These are phyloP conservation scores for Fusarium sp. DNA, from an alignment of 2,329 filamentous ascomycete genomes.

Conservation along the genomic window DNA sequence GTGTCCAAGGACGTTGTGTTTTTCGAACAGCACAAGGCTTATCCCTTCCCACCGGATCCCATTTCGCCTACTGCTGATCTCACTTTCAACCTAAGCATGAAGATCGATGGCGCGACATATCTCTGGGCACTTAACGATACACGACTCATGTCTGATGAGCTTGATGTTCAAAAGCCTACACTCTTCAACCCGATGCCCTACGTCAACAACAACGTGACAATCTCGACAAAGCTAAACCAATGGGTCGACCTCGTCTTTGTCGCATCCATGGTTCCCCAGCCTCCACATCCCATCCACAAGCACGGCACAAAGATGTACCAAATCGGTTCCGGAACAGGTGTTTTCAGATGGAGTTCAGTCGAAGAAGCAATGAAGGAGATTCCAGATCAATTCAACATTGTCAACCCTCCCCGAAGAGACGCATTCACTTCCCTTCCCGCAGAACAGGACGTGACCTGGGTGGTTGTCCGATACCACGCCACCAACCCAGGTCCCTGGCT, in stretches of 20 bases:
- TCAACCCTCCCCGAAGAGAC: slow-evolving; percentile 65
- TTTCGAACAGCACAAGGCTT: slow-evolving; percentile 55
- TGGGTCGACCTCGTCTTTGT: slow-evolving; percentile 69
- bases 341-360: slow-evolving; percentile 63
- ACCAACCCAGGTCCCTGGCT: slow-evolving; percentile 65
- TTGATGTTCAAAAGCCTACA: slow-evolving; percentile 53
- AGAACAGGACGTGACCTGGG: slow-evolving; percentile 48
- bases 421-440: slow-evolving; percentile 42
- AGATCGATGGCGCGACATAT: slow-evolving; percentile 56
- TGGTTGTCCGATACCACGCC: slow-evolving; percentile 63
- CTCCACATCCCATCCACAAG: slow-evolving; percentile 70
- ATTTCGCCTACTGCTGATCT: slow-evolving; percentile 56
- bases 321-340: slow-evolving; percentile 62
- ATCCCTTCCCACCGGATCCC: slow-evolving; percentile 59
- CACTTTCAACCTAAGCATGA: slow-evolving; percentile 57
- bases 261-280: slow-evolving; percentile 56
- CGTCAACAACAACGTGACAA: slow-evolving; percentile 56
- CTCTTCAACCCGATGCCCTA: slow-evolving; percentile 55
- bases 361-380: slow-evolving; percentile 60
- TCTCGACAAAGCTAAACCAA: slow-evolving; percentile 56
- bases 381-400: slow-evolving; percentile 66
- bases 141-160: slow-evolving; percentile 50
- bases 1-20: slow-evolving; percentile 53
- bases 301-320: slow-evolving; percentile 70
- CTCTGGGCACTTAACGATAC: slow-evolving; percentile 64